Conservation (phyloP, 495 filamentous ascomycete genomes). For the Podospora pseudopauciseta region DNA sequence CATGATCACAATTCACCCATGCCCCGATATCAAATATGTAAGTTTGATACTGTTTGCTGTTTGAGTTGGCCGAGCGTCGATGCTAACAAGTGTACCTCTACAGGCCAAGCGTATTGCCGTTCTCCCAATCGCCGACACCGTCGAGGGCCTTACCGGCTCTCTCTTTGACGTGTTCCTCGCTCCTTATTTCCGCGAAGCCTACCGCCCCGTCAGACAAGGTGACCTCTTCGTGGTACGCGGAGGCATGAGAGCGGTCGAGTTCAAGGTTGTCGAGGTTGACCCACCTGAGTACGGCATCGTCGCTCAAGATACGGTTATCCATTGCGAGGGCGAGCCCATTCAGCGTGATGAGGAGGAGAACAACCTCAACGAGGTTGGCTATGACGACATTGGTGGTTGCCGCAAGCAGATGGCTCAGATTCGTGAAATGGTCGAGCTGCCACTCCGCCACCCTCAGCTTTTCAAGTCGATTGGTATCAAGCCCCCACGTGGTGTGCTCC, state of each 20-base stretch:
- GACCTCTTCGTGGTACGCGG: constrained; percentile 96
- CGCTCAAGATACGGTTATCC: constrained; percentile 96
- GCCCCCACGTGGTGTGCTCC: constrained; percentile 95
- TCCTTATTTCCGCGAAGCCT: constrained; percentile 98
- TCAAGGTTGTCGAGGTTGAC: constrained; percentile 98
- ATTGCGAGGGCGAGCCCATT: constrained; percentile 98
- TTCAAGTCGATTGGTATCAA: constrained; percentile 99
- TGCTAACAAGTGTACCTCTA: constrained; percentile 9
- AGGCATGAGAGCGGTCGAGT: constrained; percentile 98
- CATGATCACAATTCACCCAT: constrained; percentile 94
- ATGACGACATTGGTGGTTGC: constrained; percentile 99
- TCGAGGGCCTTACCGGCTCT: constrained; percentile 94
- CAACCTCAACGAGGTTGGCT: constrained; percentile 97
- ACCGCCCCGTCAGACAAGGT: constrained; percentile 91
- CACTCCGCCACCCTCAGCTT: constrained; percentile 91
- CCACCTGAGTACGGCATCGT: constrained; percentile 98
- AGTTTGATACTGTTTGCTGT: constrained; percentile 31
- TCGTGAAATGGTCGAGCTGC: constrained; percentile 95
- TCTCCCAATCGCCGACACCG: constrained; percentile 95
- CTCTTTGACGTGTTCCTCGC: constrained; percentile 99
- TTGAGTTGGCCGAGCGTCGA: not conserved
- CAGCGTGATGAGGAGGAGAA: constrained; percentile 98
- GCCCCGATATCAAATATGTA: constrained; percentile 99
- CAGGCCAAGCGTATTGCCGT: constrained; percentile 99
- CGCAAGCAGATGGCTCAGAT: constrained; percentile 99